These are phyloP conservation scores for Urostyla sp. DNA, from an alignment of 73 alveolate species.

Conservation along the genomic window DNA sequence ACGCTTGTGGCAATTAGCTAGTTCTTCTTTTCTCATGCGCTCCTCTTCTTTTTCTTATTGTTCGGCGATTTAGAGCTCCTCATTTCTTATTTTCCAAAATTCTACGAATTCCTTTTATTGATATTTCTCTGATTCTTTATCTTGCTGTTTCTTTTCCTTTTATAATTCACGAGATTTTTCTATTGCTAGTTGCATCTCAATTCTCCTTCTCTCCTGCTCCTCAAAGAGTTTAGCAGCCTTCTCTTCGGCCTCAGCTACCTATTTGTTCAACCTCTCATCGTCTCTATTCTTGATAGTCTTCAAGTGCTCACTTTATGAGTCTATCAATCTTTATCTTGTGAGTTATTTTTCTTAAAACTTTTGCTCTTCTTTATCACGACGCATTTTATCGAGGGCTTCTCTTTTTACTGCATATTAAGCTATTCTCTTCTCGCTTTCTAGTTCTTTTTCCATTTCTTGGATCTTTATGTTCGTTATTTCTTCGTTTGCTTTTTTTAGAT, in stretches of 20 bases:
- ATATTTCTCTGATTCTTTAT: slow-evolving; percentile 60
- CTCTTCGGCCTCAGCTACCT: slow-evolving; percentile 80
- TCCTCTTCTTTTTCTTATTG: slow-evolving; percentile 78
- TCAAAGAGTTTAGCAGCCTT: slow-evolving; percentile 75
- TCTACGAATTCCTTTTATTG: slow-evolving; percentile 83
- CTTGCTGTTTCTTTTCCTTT: slow-evolving; percentile 75
- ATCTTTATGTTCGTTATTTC: slow-evolving; percentile 47
- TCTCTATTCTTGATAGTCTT: slow-evolving; percentile 74
- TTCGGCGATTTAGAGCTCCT: slow-evolving; percentile 76
- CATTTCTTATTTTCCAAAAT: slow-evolving; percentile 81
- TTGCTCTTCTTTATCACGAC: slow-evolving; percentile 80
- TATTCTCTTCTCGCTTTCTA: slow-evolving; percentile 87
- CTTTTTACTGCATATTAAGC: slow-evolving; percentile 87
- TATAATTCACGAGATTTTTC: slow-evolving; percentile 79
- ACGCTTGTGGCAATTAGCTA: slow-evolving; percentile 76
- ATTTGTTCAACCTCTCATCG: slow-evolving; percentile 77
- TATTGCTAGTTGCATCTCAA: slow-evolving; percentile 77
- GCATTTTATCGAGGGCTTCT: slow-evolving; percentile 74
- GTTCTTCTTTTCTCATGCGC: slow-evolving; percentile 73
- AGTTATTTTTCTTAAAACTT: slow-evolving; percentile 79
- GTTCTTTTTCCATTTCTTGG: slow-evolving; percentile 66
- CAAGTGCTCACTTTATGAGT: slow-evolving; percentile 77
- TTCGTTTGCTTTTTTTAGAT: slow-evolving; percentile 64
- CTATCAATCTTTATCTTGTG: slow-evolving; percentile 81
- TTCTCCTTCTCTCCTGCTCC: slow-evolving; percentile 75